These are phyloP conservation scores for Gilbertella persicaria DNA, from an alignment of 371 early-diverging fungal species.

Conservation along the genomic window DNA sequence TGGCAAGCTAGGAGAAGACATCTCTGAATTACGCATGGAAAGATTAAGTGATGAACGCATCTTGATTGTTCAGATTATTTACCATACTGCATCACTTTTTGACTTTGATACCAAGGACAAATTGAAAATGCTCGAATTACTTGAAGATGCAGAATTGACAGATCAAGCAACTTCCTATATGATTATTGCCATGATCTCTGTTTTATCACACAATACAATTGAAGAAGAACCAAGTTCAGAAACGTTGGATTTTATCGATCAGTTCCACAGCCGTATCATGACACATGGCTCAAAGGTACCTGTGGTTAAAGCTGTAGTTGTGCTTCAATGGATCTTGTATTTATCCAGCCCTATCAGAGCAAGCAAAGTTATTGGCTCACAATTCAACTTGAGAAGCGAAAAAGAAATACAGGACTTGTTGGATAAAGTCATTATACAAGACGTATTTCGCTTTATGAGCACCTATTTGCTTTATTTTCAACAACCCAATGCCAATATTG, in stretches of 20 bases:
- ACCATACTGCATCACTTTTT: constrained; percentile 53
- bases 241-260: constrained; percentile 14
- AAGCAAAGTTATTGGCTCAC: constrained; percentile 30
- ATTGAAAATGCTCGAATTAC: constrained; percentile 49
- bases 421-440: constrained; percentile 51
- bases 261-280: constrained; percentile 34
- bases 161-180: constrained; percentile 60
- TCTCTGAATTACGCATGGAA: constrained; percentile 47
- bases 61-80: constrained; percentile 58
- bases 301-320: constrained; percentile 61
- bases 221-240: neutral
- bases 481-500: constrained; percentile 30
- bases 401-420: constrained; percentile 60
- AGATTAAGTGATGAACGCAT: constrained; percentile 60
- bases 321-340: constrained; percentile 67
- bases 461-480: constrained; percentile 69
- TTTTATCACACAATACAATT: constrained; percentile 40
- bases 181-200: constrained; percentile 54
- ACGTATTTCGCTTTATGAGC: constrained; percentile 72
- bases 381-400: constrained; percentile 51
- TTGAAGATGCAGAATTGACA: constrained; percentile 53
- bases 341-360: constrained; percentile 49
- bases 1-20: constrained; percentile 47
- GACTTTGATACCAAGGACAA: constrained; percentile 54
- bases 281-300: constrained; percentile 51